Conservation (phyloP, 176 grass and related monocot genomes). For the Rhynchospora tenuis region DNA sequence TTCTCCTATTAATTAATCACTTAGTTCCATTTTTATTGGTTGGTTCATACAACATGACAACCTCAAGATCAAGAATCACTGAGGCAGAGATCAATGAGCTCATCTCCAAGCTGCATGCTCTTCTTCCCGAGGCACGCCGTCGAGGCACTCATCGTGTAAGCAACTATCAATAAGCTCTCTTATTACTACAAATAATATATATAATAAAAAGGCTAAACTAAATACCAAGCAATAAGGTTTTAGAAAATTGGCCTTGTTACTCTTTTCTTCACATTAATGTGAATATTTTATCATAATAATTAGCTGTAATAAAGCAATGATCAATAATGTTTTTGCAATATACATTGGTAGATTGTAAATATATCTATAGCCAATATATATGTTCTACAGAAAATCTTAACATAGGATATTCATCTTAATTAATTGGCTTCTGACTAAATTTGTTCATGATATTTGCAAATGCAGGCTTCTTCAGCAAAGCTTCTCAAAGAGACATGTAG, state of each 20-base stretch:
- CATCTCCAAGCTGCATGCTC: constrained; percentile 50
- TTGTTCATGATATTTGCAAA: background rate
- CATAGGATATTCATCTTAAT: background rate
- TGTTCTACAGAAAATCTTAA: background rate
- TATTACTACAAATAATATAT: background rate
- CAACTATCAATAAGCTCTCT: background rate
- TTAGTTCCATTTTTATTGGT: background rate
- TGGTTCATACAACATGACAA: background rate
- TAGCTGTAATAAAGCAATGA: background rate
- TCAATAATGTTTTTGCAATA: background rate
- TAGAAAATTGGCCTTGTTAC: background rate
- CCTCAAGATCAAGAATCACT: constrained; percentile 30
- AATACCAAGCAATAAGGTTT: background rate
- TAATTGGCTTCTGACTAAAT: background rate
- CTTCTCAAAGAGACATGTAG: constrained; percentile 63
- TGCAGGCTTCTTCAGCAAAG: constrained; percentile 42
- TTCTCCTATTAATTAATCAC: background rate
- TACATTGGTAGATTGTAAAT: background rate
- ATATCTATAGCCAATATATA: background rate
- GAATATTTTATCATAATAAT: background rate
- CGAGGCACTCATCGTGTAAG: constrained; percentile 42
- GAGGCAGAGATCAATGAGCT: constrained; percentile 68
- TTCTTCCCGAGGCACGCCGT: constrained; percentile 52
- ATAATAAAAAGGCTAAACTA: background rate
- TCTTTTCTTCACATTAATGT: background rate